Evolutionary conservation across 2,329 filamentous ascomycete genomes (phyloP).

Genomic region (Beauveria brongniartii): DNA sequence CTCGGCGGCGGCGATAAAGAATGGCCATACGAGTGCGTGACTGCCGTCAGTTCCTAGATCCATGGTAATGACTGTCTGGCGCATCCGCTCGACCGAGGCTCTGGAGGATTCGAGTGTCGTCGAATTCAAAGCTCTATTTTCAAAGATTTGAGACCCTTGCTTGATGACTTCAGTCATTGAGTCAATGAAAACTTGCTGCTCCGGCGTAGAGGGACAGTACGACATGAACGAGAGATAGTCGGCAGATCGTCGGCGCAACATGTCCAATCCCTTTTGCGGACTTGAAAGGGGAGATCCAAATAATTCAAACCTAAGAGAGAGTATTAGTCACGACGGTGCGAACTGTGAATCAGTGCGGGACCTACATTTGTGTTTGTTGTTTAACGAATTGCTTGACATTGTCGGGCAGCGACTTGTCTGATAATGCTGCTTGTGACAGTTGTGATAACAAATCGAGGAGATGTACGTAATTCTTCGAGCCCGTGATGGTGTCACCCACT

Average conservation of each 20-base stretch:
- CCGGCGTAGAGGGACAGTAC: slow-evolving; percentile 6
- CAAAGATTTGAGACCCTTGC: slow-evolving; percentile 21
- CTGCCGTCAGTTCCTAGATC: slow-evolving; percentile 22
- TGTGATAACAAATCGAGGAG: slow-evolving; percentile 29
- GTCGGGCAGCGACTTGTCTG: slow-evolving; percentile 14
- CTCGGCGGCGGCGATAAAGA: slow-evolving; percentile 32
- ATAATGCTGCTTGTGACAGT: slow-evolving; percentile 18
- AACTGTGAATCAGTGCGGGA: background rate
- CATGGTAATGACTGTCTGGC: slow-evolving; percentile 21
- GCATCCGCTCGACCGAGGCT: slow-evolving; percentile 24
- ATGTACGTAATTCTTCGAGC: slow-evolving; percentile 28
- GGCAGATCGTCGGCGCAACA: slow-evolving; percentile 16
- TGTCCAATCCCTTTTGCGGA: slow-evolving; percentile 19
- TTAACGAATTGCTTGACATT: slow-evolving; percentile 20
- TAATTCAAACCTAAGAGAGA: slow-evolving; percentile 20
- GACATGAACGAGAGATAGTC: slow-evolving; percentile 23
- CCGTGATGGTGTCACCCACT: slow-evolving; percentile 33
- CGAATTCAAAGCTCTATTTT: slow-evolving; percentile 14
- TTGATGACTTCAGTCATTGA: slow-evolving; percentile 19
- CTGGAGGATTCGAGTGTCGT: slow-evolving; percentile 17
- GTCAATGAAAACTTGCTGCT: slow-evolving; percentile 15
- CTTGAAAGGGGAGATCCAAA: slow-evolving; percentile 22
- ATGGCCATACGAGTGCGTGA: slow-evolving; percentile 33
- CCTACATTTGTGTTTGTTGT: slow-evolving; percentile 26
- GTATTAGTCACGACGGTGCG: background rate